Evolutionary conservation across 148 eudicot genomes (phyloP), one percentile per base, ranked within the genome.

Genomic region (Cornus suecica): DNA sequence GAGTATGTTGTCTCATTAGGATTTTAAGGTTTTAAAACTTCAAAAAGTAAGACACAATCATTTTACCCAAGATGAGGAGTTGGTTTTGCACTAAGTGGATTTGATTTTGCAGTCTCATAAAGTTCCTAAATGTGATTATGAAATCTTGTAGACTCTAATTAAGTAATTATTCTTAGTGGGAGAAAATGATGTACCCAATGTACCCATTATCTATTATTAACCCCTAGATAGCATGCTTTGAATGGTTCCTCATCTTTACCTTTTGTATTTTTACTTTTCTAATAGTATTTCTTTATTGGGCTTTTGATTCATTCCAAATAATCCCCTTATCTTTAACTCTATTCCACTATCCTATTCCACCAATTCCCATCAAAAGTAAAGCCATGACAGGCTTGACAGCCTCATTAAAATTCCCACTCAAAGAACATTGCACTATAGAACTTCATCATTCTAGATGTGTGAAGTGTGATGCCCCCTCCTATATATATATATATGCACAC

Each of bases 41-140:
- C 5, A 64, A 64, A 64, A 64, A 27, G 31, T 6, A 64, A 64
- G 66, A 15, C 66, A 26, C 66, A 27, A 64, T 64, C 66, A 27
- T 11, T 25, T 26, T 64, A 64, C 66, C 31, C 66, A 64, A 64
- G 66, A 64, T 64, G 66, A 16, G 66, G 66, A 64, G 66, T 64
- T 10, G 66, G 31, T 13, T 64, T 26, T 26, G 31, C 30, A 48
- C 54, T 48, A 48, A 48, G 2, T 64, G 65, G 25, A 13, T 61
- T 61, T 61, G 27, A 61, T 61, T 25, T 2, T 61, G 65, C 29
- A 61, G 8, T 61, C 65, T 61, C 29, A 13, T 1, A 61, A 61
- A 48, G 20, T 10, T 28, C 29, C 2, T 24, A 61, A 61, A 61
- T 24, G 65, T 28, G 65, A 61, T 61, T 23, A 23, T 25, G 29